These are phyloP conservation scores for Strobilomyces echinocephalus DNA, from an alignment of 768 basidiomycete genomes.

Conservation along the genomic window DNA sequence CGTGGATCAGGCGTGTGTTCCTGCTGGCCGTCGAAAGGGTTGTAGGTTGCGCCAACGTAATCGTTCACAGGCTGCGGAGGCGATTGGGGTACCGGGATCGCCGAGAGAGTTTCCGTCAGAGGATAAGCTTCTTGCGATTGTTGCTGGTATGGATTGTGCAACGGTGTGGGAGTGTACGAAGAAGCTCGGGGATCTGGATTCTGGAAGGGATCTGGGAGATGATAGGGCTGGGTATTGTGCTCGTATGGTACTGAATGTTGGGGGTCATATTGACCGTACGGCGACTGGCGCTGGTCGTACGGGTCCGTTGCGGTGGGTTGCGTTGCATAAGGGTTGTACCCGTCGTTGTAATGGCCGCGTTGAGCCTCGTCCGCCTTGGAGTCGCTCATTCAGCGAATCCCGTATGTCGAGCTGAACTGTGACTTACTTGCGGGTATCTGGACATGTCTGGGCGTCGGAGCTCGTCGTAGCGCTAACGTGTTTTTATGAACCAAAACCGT, in stretches of 20 bases:
- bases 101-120: constrained; percentile 22
- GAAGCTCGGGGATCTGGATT: constrained; percentile 14
- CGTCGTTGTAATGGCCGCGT: constrained; percentile 61
- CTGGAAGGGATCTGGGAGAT: constrained; percentile 38
- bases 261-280: constrained; percentile 26
- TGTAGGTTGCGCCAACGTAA: constrained; percentile 17
- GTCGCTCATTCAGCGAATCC: constrained; percentile 1
- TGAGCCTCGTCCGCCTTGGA: constrained; percentile 63
- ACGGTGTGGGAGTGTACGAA: constrained; percentile 14
- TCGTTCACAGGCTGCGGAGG: constrained; percentile 16
- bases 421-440: constrained; percentile 37
- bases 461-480: background rate
- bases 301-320: constrained; percentile 32
- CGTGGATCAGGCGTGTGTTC: constrained; percentile 22
- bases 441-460: constrained; percentile 32
- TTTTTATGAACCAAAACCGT: constrained; percentile 10
- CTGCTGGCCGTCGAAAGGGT: constrained; percentile 18
- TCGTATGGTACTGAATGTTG: constrained; percentile 33
- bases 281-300: constrained; percentile 38
- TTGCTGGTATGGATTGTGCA: constrained; percentile 23
- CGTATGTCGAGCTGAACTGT: background rate
- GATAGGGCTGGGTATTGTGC: constrained; percentile 31
- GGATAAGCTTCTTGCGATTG: constrained; percentile 14
- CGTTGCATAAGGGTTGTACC: constrained; percentile 48
- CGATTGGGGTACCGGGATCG: constrained; percentile 13